phyloP scores from a whole-genome alignment of 371 early-diverging fungal genomes.

The Rhizopus stolonifer region DNA sequence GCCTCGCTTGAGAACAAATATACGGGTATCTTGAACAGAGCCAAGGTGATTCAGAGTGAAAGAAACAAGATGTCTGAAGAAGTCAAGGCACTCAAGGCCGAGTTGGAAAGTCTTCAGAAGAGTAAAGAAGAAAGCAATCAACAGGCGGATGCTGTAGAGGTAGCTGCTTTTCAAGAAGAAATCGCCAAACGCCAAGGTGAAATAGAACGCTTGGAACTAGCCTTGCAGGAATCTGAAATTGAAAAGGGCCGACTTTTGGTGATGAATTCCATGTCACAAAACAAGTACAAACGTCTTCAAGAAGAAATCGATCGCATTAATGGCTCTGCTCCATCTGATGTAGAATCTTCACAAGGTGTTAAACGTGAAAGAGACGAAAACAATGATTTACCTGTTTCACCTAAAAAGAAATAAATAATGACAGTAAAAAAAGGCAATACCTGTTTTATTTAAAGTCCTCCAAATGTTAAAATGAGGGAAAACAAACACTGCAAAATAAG shows the following conservation, averaged over 20 bases:
- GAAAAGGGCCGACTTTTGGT: constrained; percentile 19
- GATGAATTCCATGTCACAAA: constrained; percentile 21
- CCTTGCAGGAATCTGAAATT: constrained; percentile 1
- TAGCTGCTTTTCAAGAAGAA: constrained; percentile 2
- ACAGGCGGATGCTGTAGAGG: not conserved
- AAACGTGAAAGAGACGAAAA: too few relatives aligned
- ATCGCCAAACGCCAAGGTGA: constrained; percentile 8
- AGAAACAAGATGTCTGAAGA: constrained; percentile 1
- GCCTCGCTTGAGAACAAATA: not conserved
- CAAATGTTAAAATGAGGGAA: too few relatives aligned
- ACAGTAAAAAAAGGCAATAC: too few relatives aligned
- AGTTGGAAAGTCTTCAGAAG: not conserved
- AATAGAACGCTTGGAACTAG: not conserved
- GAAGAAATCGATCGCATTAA: constrained; percentile 14
- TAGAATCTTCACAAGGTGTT: too few relatives aligned
- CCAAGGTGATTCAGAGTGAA: not conserved
- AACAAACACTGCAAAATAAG: too few relatives aligned
- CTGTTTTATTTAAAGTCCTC: too few relatives aligned
- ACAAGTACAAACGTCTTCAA: constrained; percentile 16
- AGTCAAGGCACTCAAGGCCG: not conserved
- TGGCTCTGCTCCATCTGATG: too few relatives aligned
- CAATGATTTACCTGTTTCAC: too few relatives aligned
- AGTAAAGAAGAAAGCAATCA: not conserved
- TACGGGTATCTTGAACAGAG: not conserved
- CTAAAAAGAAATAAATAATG: too few relatives aligned